Base-by-base conservation (phyloP, 192 early-diverging fungal species). In the Backusella tarrabulga region DNA sequence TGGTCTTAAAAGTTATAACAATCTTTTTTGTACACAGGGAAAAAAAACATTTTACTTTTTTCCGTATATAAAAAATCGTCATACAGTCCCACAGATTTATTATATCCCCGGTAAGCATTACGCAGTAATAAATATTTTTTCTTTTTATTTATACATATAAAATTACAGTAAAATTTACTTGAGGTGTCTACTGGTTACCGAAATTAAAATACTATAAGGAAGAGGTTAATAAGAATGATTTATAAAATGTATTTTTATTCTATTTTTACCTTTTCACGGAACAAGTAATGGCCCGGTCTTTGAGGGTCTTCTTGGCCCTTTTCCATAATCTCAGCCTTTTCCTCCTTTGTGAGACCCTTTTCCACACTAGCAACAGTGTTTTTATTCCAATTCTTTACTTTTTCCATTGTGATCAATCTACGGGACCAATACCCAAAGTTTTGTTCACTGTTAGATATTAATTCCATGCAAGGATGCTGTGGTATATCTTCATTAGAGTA, bases 391-490 rank as follows among this genome's bases (percentile, higher is more conserved):
- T 71, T 56, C 17, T 52, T 42, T 42, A 91, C 68, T 80, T 99
- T 99, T 79, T 97, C 96, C 96, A 99, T 97, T 5, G 97, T 96
- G 40, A 98, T 94, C 38, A 99, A 83, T 40, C 97, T 87, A 11
- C 98, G 87, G 50, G 89, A 89, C 98, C 98, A 99, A 52, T 90
- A 88, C 5, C 96, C 95, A 87, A 98, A 99, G 66, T 90, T 91
- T 82, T 99, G 98, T 81, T 97, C 96, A 81, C 94, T 93, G 71
- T 99, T 97, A 6, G 96, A 90, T 9, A 98, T 81, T 9, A 99
- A 82, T 29, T 87, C 82, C 81, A 99, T 86, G 32, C 85, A 87
- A 15, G 94, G 94, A 79, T 97, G 98, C 4, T 80, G 73, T 11
- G 98, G 98, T 14, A 98, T 81, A 76, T 98, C 96, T 38, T 87